Conservation (phyloP, 2,329 filamentous ascomycete species). For the Stemphylium vesicarium region DNA sequence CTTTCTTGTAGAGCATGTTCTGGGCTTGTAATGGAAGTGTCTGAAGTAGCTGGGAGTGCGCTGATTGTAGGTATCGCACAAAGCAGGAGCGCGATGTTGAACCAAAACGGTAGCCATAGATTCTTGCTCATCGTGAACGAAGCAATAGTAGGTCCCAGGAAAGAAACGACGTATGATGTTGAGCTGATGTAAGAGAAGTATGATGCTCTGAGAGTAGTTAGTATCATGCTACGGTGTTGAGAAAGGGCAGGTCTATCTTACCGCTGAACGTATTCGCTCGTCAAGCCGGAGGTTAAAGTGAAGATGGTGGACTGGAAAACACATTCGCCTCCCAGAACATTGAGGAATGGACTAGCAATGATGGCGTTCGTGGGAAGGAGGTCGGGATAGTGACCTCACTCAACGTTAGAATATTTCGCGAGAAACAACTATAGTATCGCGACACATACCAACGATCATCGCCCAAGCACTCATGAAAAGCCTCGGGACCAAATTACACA, state of each 20-base stretch:
- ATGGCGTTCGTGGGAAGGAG: constrained; percentile 41
- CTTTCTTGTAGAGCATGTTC: not conserved
- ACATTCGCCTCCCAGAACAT: constrained; percentile 45
- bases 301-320: constrained; percentile 46
- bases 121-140: constrained; percentile 43
- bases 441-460: constrained; percentile 37
- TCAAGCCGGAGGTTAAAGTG: constrained; percentile 41
- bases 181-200: constrained; percentile 48
- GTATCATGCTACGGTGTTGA: not conserved
- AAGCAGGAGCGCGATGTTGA: constrained; percentile 38
- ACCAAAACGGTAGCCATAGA: constrained; percentile 47
- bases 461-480: constrained; percentile 41
- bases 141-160: constrained; percentile 45
- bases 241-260: constrained; percentile 3
- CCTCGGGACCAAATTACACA: constrained; percentile 42
- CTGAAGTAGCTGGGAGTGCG: constrained; percentile 23
- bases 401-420: not conserved
- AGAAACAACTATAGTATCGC: not conserved
- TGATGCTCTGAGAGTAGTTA: constrained; percentile 33
- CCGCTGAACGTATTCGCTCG: constrained; percentile 42
- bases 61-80: constrained; percentile 36
- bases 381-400: constrained; percentile 30
- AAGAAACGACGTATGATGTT: constrained; percentile 43
- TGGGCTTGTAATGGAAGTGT: not conserved
- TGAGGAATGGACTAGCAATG: constrained; percentile 38